A percentile compares a stretch with the other conserved stretches of the same genome.
phyloP scores from a whole-genome alignment of 106 monocot species.

The Dioscorea dumetorum region DNA sequence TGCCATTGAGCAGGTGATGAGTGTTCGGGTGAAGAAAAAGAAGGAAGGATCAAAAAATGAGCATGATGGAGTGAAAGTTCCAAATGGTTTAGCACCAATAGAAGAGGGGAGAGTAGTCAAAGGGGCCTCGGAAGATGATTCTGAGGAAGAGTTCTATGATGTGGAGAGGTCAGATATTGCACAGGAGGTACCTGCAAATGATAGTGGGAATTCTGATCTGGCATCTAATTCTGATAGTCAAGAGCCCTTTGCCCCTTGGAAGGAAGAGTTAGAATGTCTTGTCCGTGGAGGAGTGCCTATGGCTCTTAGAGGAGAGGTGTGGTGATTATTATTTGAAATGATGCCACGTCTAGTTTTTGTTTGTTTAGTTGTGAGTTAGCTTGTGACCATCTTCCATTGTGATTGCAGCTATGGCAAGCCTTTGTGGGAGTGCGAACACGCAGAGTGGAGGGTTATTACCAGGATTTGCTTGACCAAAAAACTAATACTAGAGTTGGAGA shows the following conservation, averaged over 20 bases:
- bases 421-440: constrained; percentile 81
- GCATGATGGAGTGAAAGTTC: constrained; percentile 3
- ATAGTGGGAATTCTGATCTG: constrained; percentile 21
- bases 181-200: constrained; percentile 50
- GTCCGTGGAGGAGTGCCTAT: constrained; percentile 86
- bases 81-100: constrained; percentile 21
- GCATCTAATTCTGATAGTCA: constrained; percentile 9
- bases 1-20: constrained; percentile 76
- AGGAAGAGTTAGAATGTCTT: constrained; percentile 75
- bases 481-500: constrained; percentile 17
- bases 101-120: constrained; percentile 26
- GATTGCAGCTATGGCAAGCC: constrained; percentile 88
- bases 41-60: constrained; percentile 3
- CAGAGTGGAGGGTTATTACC: constrained; percentile 69
- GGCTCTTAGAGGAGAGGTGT: constrained; percentile 98
- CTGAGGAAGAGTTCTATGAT: constrained; percentile 73
- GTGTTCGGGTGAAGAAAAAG: constrained; percentile 48
- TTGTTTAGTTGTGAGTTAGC: neutral
- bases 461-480: constrained; percentile 34
- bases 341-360: neutral
- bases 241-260: constrained; percentile 46
- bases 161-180: constrained; percentile 39
- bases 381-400: constrained; percentile 6
- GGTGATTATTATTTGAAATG: neutral
- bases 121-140: constrained; percentile 33